Conservation (phyloP, 1,284 basidiomycete genomes). For the Austroboletus rostrupii region DNA sequence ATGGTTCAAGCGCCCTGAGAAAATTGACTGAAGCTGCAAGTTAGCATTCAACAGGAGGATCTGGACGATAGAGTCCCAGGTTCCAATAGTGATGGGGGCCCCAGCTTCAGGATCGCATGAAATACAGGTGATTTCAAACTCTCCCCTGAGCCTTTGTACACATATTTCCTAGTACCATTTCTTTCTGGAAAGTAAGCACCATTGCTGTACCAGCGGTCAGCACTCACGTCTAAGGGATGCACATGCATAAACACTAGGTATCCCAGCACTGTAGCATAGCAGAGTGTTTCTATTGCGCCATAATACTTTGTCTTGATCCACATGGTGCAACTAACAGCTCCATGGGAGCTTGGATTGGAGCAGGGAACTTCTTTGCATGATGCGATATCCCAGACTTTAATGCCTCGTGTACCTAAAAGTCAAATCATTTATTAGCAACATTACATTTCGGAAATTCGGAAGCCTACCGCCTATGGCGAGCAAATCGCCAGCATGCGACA, state of each 20-base stretch:
- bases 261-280: too few species aligned
- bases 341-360: neutral
- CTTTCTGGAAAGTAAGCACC: too few species aligned
- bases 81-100: conserved; percentile 1
- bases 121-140: too few species aligned
- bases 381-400: too few species aligned
- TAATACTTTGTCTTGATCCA: too few species aligned
- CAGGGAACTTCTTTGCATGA: too few species aligned
- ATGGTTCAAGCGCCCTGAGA: conserved; percentile 1
- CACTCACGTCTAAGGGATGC: neutral
- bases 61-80: conserved; percentile 3
- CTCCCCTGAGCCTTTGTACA: neutral
- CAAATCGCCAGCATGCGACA: too few species aligned
- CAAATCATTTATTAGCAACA: too few species aligned
- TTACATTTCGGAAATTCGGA: too few species aligned
- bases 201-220: too few species aligned
- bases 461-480: too few species aligned
- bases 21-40: conserved; percentile 11
- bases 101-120: neutral
- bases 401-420: too few species aligned
- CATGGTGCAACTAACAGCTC: conserved; percentile 4
- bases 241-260: conserved; percentile 1
- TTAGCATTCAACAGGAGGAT: conserved; percentile 8
- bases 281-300: conserved; percentile 12
- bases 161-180: conserved; percentile 13